Conservation (phyloP, 139 green algal species). For the Picochlorum sp. region DNA sequence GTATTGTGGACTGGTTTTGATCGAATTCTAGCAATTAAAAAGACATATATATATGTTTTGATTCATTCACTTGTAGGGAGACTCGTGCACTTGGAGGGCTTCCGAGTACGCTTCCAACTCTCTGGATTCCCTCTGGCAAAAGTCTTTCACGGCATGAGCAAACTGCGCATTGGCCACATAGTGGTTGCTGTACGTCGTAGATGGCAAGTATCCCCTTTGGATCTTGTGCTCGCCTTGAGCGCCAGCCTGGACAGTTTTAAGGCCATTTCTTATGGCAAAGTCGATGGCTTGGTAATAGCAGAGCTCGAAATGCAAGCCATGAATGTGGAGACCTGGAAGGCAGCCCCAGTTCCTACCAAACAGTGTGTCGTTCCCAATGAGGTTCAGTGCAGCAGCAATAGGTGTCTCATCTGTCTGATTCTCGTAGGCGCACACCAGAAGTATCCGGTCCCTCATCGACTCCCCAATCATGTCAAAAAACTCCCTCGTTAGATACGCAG, state of each 20-base stretch:
- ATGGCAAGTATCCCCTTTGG: constrained; percentile 78
- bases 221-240: constrained; percentile 94
- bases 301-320: constrained; percentile 86
- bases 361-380: constrained; percentile 71
- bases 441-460: constrained; percentile 52
- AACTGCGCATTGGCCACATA: constrained; percentile 56
- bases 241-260: constrained; percentile 79
- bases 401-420: constrained; percentile 12
- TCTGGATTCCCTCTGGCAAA: constrained; percentile 27
- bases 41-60: background rate
- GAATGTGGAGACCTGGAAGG: constrained; percentile 31
- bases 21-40: background rate
- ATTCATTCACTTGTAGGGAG: constrained; percentile 41
- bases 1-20: too few species aligned
- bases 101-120: constrained; percentile 53
- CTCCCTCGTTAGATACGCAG: constrained; percentile 73
- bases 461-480: constrained; percentile 79
- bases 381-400: constrained; percentile 81
- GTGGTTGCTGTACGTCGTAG: constrained; percentile 65
- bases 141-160: constrained; percentile 1
- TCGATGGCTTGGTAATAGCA: constrained; percentile 82
- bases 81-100: constrained; percentile 28
- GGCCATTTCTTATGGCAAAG: constrained; percentile 5
- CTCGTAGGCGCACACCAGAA: constrained; percentile 75
- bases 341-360: constrained; percentile 90